Percentiles rank a stretch among this genome's conserved stretches.
Evolutionary conservation across 2,329 filamentous ascomycete species (phyloP).

Genomic region (Aspergillus ustus): DNA sequence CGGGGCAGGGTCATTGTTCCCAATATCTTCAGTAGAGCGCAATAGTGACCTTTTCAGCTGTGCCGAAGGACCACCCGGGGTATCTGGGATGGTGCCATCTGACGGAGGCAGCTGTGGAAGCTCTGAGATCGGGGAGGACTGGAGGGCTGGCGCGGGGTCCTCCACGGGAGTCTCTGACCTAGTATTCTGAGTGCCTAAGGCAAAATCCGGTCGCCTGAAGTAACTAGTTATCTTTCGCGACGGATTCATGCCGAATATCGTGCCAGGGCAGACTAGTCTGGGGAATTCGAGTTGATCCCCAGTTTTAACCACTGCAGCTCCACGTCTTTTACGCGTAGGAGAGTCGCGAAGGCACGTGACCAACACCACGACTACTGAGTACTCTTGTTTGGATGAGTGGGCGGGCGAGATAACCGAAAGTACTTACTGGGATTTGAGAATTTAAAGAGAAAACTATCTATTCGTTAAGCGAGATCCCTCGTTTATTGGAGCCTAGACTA

Average conservation of each 20-base stretch:
- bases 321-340: constrained; percentile 18
- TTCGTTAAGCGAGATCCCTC: too few species aligned
- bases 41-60: constrained; percentile 27
- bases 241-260: constrained; percentile 29
- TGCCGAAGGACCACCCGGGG: constrained; percentile 15
- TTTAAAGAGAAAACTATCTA: too few species aligned
- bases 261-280: neutral
- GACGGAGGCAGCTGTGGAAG: constrained; percentile 29
- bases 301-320: neutral
- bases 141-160: constrained; percentile 24
- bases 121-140: constrained; percentile 35
- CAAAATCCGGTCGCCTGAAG: constrained; percentile 47
- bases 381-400: neutral
- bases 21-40: constrained; percentile 14
- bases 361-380: neutral
- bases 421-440: too few species aligned
- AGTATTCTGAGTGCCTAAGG: constrained; percentile 8
- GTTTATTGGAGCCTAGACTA: too few species aligned
- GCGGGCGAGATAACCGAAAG: neutral
- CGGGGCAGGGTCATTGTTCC: constrained; percentile 8
- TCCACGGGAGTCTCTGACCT: constrained; percentile 9
- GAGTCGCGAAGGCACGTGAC: constrained; percentile 29
- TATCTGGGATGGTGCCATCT: constrained; percentile 23
- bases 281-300: constrained; percentile 4
- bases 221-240: constrained; percentile 49